Evolutionary conservation across 192 early-diverging fungal species (phyloP).

Genomic region (Rhizophlyctis rosea): DNA sequence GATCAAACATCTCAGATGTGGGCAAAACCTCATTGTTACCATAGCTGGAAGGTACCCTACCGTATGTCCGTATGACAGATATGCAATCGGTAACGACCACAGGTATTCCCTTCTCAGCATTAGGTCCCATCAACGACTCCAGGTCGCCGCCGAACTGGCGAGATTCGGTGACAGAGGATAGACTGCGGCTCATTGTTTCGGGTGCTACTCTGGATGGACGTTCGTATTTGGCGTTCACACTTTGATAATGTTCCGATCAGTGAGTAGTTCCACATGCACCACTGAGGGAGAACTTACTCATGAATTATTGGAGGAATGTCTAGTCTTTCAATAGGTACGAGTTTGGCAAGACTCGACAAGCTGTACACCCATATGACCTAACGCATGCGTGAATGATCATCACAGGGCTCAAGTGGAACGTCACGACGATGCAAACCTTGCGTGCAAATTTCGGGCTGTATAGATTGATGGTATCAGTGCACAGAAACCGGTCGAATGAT

Average conservation of each 20-base stretch:
- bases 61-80: constrained; percentile 63
- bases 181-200: neutral
- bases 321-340: constrained; percentile 71
- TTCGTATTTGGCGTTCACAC: no score
- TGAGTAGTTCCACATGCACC: no score
- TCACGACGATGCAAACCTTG: constrained; percentile 66
- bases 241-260: no score
- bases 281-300: constrained; percentile 40
- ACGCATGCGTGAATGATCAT: no score
- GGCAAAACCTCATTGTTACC: neutral
- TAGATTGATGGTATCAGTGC: constrained; percentile 11
- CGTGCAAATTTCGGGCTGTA: constrained; percentile 83
- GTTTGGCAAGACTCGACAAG: constrained; percentile 61
- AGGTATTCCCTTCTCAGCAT: constrained; percentile 74
- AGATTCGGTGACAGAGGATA: constrained; percentile 3
- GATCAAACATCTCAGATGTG: neutral
- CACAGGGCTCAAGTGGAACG: no score
- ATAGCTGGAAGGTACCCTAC: constrained; percentile 28
- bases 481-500: neutral
- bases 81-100: constrained; percentile 70
- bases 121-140: constrained; percentile 69
- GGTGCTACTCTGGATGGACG: neutral
- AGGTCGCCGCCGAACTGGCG: constrained; percentile 70
- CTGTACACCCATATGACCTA: constrained; percentile 63
- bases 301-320: constrained; percentile 80